Conservation (phyloP, 495 filamentous ascomycete genomes). For the Penicillium robsamsonii region DNA sequence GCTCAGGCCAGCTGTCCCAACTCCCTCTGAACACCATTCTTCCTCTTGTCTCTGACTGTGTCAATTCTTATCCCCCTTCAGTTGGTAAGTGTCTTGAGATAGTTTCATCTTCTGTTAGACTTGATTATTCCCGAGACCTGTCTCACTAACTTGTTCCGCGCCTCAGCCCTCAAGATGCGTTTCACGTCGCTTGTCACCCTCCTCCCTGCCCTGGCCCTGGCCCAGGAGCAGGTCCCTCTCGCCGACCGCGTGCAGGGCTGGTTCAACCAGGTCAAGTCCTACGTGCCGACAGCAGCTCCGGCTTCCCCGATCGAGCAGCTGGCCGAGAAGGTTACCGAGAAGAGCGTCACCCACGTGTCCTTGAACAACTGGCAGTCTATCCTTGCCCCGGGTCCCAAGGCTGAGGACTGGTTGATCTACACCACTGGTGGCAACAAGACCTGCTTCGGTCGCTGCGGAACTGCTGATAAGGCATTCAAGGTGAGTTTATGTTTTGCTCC, state of each 20-base stretch:
- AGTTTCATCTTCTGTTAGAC: neutral
- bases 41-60: slow-evolving; percentile 17
- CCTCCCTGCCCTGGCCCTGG: slow-evolving; percentile 67
- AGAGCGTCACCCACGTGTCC: slow-evolving; percentile 60
- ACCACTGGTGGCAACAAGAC: slow-evolving; percentile 85
- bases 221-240: slow-evolving; percentile 72
- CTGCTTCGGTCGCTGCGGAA: slow-evolving; percentile 65
- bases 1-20: slow-evolving; percentile 32
- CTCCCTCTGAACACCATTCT: slow-evolving; percentile 12
- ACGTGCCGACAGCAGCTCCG: slow-evolving; percentile 55
- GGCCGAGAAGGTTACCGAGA: slow-evolving; percentile 53
- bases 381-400: slow-evolving; percentile 59
- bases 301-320: slow-evolving; percentile 49
- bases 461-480: slow-evolving; percentile 55
- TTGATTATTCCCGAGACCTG: neutral
- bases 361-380: slow-evolving; percentile 70
- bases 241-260: slow-evolving; percentile 64
- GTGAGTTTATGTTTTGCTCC: slow-evolving; percentile 30
- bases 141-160: slow-evolving; percentile 12
- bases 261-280: slow-evolving; percentile 59
- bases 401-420: slow-evolving; percentile 79
- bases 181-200: slow-evolving; percentile 60
- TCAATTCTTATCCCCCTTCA: slow-evolving; percentile 11
- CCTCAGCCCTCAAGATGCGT: slow-evolving; percentile 60
- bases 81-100: slow-evolving; percentile 3